Evolutionary conservation across 78 protist genomes (phyloP), one percentile per base, ranked within the genome.

Genomic region (Dictyostelium intermedium): DNA sequence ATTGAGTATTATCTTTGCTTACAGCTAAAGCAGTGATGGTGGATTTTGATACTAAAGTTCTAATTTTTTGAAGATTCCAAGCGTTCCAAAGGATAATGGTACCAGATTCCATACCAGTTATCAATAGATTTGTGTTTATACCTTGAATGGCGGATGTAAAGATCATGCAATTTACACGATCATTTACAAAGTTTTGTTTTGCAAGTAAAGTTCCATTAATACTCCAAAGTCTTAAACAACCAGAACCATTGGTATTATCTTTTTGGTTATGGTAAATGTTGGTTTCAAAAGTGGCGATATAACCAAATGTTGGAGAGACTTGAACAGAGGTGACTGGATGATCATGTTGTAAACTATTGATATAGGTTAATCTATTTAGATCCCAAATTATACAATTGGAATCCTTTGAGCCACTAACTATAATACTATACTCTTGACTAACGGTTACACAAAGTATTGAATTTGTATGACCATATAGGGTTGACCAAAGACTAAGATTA

Each of bases 311-410:
- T 20, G 91, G 97, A 3, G 94, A 70, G 1, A 91, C 92, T 66
- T 84, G 85, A 10, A 95, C 91, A 39, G 79, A 85, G 0, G 86
- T 85, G 8, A 87, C 95, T 16, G 95, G 92, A 30, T 86, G 43
- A 10, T 78, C 69, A 34, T 85, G 92, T 41, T 76, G 83, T 74
- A 96, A 30, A 60, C 82, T 13, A 34, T 34, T 69, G n/a, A 96
- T 89, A 63, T 80, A 89, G 53, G 82, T 23, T 34, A 92, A 85
- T 35, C 93, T n/a, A 77, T 92, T 96, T n/a, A 91, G 78, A 84
- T 96, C 97, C 97, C 97, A 96, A 32, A 94, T 53, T n/a, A 91
- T 85, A 53, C 84, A 82, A 39, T 74, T 87, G 13, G 84, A 37
- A 60, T 97, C 98, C 47, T 76, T 83, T 10, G 93, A 79, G 2